phyloP scores from a whole-genome alignment of 1,284 basidiomycete genomes.

The Ustilago trichophora region DNA sequence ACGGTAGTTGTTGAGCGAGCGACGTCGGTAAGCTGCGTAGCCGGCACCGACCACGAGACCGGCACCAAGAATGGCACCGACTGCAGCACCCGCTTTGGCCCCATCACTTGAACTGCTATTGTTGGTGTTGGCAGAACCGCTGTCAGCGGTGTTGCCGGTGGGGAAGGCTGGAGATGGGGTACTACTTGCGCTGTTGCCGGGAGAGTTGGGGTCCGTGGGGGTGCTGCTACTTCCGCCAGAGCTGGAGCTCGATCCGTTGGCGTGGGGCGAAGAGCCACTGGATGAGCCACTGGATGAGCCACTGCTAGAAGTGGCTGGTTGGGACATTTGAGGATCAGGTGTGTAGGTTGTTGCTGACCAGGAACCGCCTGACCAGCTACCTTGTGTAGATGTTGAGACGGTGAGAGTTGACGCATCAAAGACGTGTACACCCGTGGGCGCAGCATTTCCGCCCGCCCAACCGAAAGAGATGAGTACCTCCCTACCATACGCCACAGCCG shows the following conservation, averaged over 20 bases:
- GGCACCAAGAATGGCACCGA: constrained; percentile 51
- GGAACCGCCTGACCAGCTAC: constrained; percentile 46
- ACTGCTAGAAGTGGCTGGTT: background rate
- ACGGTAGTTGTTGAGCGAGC: constrained; percentile 41
- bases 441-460: constrained; percentile 51
- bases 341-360: constrained; percentile 49
- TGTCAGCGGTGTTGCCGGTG: constrained; percentile 2
- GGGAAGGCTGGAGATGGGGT: constrained; percentile 18
- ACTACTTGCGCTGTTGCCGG: constrained; percentile 1
- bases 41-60: constrained; percentile 56
- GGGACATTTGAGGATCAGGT: constrained; percentile 43
- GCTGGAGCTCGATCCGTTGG: constrained; percentile 1
- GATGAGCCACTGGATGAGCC: constrained; percentile 1
- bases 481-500: constrained; percentile 57
- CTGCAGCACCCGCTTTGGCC: constrained; percentile 52
- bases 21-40: constrained; percentile 47
- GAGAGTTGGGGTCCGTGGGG: background rate
- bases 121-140: constrained; percentile 3
- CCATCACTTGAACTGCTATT: constrained; percentile 12
- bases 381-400: constrained; percentile 9
- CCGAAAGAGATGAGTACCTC: constrained; percentile 52
- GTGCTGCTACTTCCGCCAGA: constrained; percentile 3
- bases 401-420: constrained; percentile 43
- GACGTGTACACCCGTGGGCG: constrained; percentile 37
- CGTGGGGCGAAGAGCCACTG: background rate